These are phyloP conservation scores for Neurospora intermedia DNA, from an alignment of 495 filamentous ascomycete species.

Conservation along the genomic window DNA sequence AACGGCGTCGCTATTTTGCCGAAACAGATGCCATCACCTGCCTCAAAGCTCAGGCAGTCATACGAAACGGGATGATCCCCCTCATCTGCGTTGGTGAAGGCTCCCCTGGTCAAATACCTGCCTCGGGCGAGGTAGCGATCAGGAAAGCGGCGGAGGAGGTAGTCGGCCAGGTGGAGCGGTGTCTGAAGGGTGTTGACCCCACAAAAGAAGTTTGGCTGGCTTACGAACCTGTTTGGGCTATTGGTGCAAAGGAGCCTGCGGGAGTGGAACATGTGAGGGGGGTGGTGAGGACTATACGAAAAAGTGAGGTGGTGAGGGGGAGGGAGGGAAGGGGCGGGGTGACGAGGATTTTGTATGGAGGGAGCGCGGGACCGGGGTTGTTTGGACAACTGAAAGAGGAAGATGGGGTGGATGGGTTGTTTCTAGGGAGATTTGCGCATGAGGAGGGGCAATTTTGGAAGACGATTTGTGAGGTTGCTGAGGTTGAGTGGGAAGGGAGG, in stretches of 20 bases:
- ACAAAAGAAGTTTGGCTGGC: constrained; percentile 65
- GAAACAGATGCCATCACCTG: constrained; percentile 57
- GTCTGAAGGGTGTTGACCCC: constrained; percentile 45
- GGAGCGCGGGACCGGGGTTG: constrained; percentile 67
- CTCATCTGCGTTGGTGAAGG: constrained; percentile 72
- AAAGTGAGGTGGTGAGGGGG: constrained; percentile 27
- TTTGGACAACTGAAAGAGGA: constrained; percentile 54
- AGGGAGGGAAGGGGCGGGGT: constrained; percentile 38
- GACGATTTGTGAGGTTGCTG: constrained; percentile 57
- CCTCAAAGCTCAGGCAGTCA: constrained; percentile 56
- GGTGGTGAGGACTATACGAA: constrained; percentile 53
- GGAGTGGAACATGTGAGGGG: constrained; percentile 56
- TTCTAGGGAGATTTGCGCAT: constrained; percentile 73
- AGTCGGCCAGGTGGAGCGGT: constrained; percentile 47
- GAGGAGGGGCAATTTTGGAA: constrained; percentile 54
- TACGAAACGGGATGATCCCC: constrained; percentile 58
- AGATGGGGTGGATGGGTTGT: constrained; percentile 59
- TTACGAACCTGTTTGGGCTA: constrained; percentile 88
- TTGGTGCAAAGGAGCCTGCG: constrained; percentile 65
- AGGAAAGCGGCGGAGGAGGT: constrained; percentile 55
- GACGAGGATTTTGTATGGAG: constrained; percentile 66
- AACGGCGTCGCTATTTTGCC: constrained; percentile 55
- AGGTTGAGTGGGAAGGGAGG: constrained; percentile 2
- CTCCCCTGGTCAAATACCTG: background rate
- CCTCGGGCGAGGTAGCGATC: constrained; percentile 17